Evolutionary conservation across 78 protist species (phyloP).

Genomic region (Dictyostelium citrinum): DNA sequence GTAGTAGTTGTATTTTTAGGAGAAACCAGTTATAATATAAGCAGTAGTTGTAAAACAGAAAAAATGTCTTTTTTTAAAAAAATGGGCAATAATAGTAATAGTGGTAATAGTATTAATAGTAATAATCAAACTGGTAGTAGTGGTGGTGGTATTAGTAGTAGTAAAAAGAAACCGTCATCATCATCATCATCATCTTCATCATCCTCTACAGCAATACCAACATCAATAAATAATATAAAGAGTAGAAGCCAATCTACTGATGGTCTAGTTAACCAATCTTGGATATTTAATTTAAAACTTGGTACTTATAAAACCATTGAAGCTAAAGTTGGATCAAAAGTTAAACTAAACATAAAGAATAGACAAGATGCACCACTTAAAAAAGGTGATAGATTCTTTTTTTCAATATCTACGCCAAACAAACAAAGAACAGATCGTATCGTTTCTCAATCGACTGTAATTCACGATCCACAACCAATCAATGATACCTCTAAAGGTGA

Average conservation of each 20-base stretch:
- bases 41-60: not conserved
- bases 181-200: not conserved
- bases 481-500: not conserved
- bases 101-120: not conserved
- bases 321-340: not conserved
- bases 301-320: not conserved
- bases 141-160: not conserved
- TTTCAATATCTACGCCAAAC: not conserved
- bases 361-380: not conserved
- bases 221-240: not conserved
- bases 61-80: slow-evolving; percentile 16
- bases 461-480: slow-evolving; percentile 12
- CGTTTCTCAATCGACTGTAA: slow-evolving; percentile 9
- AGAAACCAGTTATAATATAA: not conserved
- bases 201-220: not conserved
- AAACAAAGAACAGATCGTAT: slow-evolving; percentile 19
- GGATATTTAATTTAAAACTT: slow-evolving; percentile 27
- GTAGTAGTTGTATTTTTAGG: not conserved
- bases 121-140: not conserved
- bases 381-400: slow-evolving; percentile 48
- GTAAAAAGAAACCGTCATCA: not conserved
- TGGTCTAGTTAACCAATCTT: slow-evolving; percentile 10
- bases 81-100: not conserved
- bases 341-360: slow-evolving; percentile 17
- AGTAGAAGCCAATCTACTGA: not conserved